These are phyloP conservation scores for Ascochyta koolunga DNA, from an alignment of 2,329 filamentous ascomycete genomes.

Conservation along the genomic window DNA sequence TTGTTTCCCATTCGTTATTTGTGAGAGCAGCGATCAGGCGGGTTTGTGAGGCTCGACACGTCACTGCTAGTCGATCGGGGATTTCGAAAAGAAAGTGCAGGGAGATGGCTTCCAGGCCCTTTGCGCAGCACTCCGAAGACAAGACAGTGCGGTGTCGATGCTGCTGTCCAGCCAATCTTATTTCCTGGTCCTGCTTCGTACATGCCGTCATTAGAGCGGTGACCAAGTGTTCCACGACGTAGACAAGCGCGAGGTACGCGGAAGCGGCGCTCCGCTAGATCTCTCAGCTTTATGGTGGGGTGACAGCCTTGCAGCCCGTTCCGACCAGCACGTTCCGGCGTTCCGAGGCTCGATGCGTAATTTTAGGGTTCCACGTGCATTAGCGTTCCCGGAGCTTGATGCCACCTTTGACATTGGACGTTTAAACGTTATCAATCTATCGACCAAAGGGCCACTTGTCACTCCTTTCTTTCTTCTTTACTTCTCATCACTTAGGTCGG, in stretches of 20 bases:
- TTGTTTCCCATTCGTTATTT: neutral
- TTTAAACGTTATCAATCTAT: conserved; percentile 2
- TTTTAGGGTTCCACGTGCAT: conserved; percentile 32
- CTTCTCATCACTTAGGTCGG: neutral
- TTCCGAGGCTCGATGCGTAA: conserved; percentile 7
- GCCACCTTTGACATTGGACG: conserved; percentile 36
- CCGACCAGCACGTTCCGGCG: conserved; percentile 8
- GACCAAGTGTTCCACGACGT: neutral
- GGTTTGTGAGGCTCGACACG: conserved; percentile 1
- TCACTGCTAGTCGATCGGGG: conserved; percentile 9
- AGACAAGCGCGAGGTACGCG: neutral
- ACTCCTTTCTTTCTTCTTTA: conserved; percentile 5
- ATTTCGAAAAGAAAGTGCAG: conserved; percentile 5
- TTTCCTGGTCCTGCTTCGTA: neutral
- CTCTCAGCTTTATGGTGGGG: conserved; percentile 11
- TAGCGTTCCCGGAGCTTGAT: conserved; percentile 36
- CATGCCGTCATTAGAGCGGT: neutral
- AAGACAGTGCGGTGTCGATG: conserved; percentile 1
- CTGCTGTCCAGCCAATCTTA: neutral
- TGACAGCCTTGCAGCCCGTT: conserved; percentile 14
- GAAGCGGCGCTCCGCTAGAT: neutral
- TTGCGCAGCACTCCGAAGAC: neutral
- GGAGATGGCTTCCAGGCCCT: conserved; percentile 1
- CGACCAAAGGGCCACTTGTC: conserved; percentile 5
- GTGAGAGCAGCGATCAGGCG: neutral